Evolutionary conservation across 371 early-diverging fungal genomes (phyloP).

Genomic region (Rhizopus sp.): DNA sequence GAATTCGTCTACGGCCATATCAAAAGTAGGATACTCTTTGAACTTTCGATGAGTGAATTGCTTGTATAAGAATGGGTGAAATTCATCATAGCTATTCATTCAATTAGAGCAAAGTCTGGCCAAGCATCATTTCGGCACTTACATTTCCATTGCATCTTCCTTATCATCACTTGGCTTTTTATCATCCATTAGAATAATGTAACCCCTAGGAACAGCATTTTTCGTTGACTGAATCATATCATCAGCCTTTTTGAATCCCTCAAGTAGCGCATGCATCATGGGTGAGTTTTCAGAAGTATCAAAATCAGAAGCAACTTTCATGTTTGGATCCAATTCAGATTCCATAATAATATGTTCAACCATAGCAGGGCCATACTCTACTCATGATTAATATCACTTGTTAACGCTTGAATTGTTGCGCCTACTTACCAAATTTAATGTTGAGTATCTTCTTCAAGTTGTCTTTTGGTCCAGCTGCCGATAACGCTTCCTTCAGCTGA

Average conservation of each 20-base stretch:
- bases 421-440: conserved; percentile 58
- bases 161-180: conserved; percentile 42
- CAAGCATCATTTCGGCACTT: conserved; percentile 17
- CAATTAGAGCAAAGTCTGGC: no score
- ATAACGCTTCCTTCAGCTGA: conserved; percentile 55
- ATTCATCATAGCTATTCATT: conserved; percentile 75
- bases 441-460: conserved; percentile 78
- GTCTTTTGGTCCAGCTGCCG: conserved; percentile 70
- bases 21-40: conserved; percentile 75
- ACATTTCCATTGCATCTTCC: conserved; percentile 55
- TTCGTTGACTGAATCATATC: conserved; percentile 57
- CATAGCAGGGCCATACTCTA: conserved; percentile 87
- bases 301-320: conserved; percentile 57
- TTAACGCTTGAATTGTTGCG: not conserved
- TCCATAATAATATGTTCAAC: conserved; percentile 81
- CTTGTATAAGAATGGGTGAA: conserved; percentile 81
- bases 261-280: conserved; percentile 30
- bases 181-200: conserved; percentile 60
- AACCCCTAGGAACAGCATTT: conserved; percentile 52
- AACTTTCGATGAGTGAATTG: conserved; percentile 59
- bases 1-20: conserved; percentile 88
- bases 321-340: conserved; percentile 71
- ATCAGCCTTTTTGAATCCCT: conserved; percentile 59
- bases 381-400: not conserved
- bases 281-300: conserved; percentile 53